Conservation (phyloP, 768 basidiomycete species). For the Pseudohyphozyma bogoriensis region DNA sequence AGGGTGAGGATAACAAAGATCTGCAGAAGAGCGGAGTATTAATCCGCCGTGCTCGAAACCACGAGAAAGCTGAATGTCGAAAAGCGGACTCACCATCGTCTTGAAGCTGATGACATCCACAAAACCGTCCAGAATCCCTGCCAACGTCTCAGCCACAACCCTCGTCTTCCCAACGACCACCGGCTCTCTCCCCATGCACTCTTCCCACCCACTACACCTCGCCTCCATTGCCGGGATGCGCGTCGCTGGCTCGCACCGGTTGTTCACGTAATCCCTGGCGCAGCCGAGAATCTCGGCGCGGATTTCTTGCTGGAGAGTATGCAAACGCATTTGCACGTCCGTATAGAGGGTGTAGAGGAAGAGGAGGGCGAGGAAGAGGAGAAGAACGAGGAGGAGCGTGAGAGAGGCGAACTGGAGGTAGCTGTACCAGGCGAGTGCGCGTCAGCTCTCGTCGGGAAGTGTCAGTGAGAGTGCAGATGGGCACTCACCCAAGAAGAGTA, state of each 20-base stretch:
- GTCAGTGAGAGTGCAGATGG: conserved; percentile 2
- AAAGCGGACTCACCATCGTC: conserved; percentile 56
- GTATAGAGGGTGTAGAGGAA: conserved; percentile 82
- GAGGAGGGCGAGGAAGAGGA: conserved; percentile 72
- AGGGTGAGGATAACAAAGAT: conserved; percentile 38
- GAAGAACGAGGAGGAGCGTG: conserved; percentile 65
- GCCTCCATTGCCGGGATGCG: conserved; percentile 79
- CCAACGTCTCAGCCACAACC: conserved; percentile 87
- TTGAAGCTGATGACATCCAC: conserved; percentile 98
- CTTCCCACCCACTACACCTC: conserved; percentile 79
- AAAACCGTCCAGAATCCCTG: conserved; percentile 90
- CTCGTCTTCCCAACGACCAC: conserved; percentile 75
- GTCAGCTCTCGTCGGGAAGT: not conserved
- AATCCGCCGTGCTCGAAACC: not conserved
- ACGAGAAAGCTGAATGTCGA: fast-evolving
- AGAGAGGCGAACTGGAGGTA: conserved; percentile 96
- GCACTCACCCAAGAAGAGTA: conserved; percentile 67
- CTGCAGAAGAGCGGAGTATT: conserved; percentile 14
- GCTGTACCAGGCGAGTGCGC: conserved; percentile 40
- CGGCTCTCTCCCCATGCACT: conserved; percentile 60
- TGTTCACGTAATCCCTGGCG: conserved; percentile 65
- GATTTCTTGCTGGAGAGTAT: conserved; percentile 83
- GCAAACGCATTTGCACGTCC: conserved; percentile 77
- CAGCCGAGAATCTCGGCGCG: conserved; percentile 87
- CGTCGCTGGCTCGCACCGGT: conserved; percentile 59